Conservation (phyloP, 345 rosid species). For the Citrus mangshanensis region DNA sequence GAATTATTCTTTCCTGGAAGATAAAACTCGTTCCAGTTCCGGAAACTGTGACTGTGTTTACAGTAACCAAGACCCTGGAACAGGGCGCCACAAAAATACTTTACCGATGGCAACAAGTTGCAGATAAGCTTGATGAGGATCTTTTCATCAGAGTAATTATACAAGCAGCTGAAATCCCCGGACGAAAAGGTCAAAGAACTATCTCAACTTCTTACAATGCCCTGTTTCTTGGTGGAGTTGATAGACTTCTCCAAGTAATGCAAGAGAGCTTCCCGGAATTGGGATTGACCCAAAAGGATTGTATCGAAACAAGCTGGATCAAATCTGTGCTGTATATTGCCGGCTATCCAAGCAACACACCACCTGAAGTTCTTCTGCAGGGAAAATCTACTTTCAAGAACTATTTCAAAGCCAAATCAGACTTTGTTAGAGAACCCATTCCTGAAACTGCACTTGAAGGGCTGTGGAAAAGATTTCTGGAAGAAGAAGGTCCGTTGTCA, state of each 20-base stretch:
- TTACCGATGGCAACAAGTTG: slow-evolving; percentile 35
- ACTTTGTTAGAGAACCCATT: slow-evolving; percentile 42
- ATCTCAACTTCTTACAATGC: slow-evolving; percentile 15
- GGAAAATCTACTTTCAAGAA: slow-evolving; percentile 52
- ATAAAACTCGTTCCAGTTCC: slow-evolving; percentile 52
- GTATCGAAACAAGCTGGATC: slow-evolving; percentile 30
- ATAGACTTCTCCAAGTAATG: slow-evolving; percentile 21
- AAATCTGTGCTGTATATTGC: slow-evolving; percentile 37
- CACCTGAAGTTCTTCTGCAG: slow-evolving; percentile 49
- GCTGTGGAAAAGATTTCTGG: slow-evolving; percentile 42
- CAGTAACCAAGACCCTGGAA: slow-evolving; percentile 23
- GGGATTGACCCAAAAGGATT: slow-evolving; percentile 15
- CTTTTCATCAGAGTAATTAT: slow-evolving; percentile 36
- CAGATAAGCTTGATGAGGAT: slow-evolving; percentile 21
- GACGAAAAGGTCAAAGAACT: slow-evolving; percentile 8
- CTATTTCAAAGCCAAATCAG: slow-evolving; percentile 67
- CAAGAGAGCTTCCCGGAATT: slow-evolving; percentile 25
- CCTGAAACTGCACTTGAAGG: slow-evolving; percentile 39
- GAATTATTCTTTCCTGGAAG: slow-evolving; percentile 43
- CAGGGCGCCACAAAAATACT: slow-evolving; percentile 30
- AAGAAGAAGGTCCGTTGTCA: slow-evolving; percentile 50
- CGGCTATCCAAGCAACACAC: slow-evolving; percentile 44
- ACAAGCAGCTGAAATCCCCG: not conserved
- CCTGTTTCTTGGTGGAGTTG: slow-evolving; percentile 22
- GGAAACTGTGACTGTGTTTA: slow-evolving; percentile 33